Evolutionary conservation across 345 rosid genomes (phyloP).

Genomic region (Alliaria petiolata): DNA sequence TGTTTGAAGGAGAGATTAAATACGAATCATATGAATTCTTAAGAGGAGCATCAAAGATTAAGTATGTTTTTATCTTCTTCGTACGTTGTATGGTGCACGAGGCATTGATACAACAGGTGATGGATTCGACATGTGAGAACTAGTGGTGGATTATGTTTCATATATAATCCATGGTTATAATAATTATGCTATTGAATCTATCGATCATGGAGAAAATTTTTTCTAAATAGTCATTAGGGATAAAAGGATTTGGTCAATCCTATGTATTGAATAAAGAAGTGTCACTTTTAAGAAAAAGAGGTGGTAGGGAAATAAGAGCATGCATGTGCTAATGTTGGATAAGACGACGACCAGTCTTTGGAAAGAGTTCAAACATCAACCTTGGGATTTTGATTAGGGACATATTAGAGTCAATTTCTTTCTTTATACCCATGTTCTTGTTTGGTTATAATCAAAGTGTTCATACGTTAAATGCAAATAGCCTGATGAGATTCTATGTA

Average conservation of each 20-base stretch:
- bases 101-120: slow-evolving; percentile 10
- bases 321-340: slow-evolving; percentile 33
- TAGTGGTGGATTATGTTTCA: slow-evolving; percentile 8
- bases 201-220: neutral
- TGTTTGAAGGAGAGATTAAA: neutral
- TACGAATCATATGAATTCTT: too few species aligned
- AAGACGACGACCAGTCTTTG: slow-evolving; percentile 29
- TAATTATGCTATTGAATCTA: slow-evolving; percentile 27
- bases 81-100: slow-evolving; percentile 24
- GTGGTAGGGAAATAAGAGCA: slow-evolving; percentile 24
- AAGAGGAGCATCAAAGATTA: neutral
- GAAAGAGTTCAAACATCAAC: slow-evolving; percentile 15
- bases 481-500: neutral
- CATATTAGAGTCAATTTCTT: neutral
- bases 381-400: slow-evolving; percentile 25
- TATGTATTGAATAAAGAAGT: slow-evolving; percentile 12
- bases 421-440: slow-evolving; percentile 4
- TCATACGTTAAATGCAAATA: slow-evolving; percentile 13
- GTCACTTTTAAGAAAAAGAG: slow-evolving; percentile 17
- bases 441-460: slow-evolving; percentile 17
- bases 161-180: neutral
- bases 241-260: neutral
- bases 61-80: slow-evolving; percentile 12
- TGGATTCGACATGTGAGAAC: slow-evolving; percentile 23
- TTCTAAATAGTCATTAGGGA: neutral